Evolutionary conservation across 1,139 yeast species (phyloP), one percentile per base, ranked within the genome.

Genomic region (Saccharomycopsis hybrid): DNA sequence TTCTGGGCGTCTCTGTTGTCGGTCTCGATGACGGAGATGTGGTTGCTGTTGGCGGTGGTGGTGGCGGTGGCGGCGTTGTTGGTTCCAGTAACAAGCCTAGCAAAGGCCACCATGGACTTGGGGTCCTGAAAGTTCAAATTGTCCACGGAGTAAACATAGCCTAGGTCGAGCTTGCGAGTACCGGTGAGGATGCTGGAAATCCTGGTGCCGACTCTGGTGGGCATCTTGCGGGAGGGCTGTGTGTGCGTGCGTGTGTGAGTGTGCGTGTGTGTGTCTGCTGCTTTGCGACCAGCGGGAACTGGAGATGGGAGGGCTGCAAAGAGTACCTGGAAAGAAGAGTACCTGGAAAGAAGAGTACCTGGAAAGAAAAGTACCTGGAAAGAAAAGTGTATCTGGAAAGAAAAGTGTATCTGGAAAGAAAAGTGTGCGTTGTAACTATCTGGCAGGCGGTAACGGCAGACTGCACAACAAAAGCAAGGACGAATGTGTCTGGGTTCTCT

Each of bases 81-180:
- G 18, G 7, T 13, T 9, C 24, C 39, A 5, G 39, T 7, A 5
- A 44, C n/a, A 24, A 44, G 31, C 57, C 50, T 4, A 25, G 54
- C 54, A 50, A 65, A 65, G 42, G 55, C 56, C 13, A 55, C 55
- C 36, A 67, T 55, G 2, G 69, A 64, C 51, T 67, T 67, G 3
- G 70, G 70, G 54, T 67, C 70, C 48, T 67, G 68, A 41, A 52
- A 50, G 28, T 50, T 43, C 13, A 52, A 37, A 18, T 44, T 42
- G 40, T 50, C 49, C 9, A 43, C 32, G 8, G 48, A 33, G 32
- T 44, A 43, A n/a, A 44, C 43, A 50, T 39, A 52, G 27, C 54
- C 54, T 27, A 48, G 44, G 33, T 49, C 35, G 27, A 33, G 7
- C 29, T 30, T 36, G 5, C 37, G 24, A 8, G 53, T 38, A 24